Evolutionary conservation across 2,329 filamentous ascomycete species (phyloP), one percentile per base, ranked within the genome.

Genomic region (Talaromyces verruculosus): DNA sequence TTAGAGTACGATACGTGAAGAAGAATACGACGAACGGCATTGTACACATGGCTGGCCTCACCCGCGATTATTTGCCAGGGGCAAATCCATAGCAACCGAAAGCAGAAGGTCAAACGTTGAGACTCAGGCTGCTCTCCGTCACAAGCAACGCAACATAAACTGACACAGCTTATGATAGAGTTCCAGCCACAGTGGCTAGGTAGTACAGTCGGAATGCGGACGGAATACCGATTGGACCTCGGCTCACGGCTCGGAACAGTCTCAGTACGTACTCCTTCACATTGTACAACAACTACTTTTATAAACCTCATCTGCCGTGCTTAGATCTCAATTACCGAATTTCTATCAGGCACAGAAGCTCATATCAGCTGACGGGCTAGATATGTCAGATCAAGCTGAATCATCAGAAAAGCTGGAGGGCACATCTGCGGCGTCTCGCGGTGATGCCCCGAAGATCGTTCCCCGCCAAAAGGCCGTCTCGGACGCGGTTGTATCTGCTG

Each of bases 391-490:
- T 49, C 60, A 53, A 39, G 5, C 60, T 28, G n/a, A 49, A 17
- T 28, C 60, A n/a, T 41, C 30, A 28, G 60, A 62, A 25, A 39
- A 51, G 30, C 13, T 43, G 47, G 49, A 60, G 10, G 39, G 22
- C 37, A 60, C 25, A 35, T 35, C 30, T 55, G 10, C 49, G 49
- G 28, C 49, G 30, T 35, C 33, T 37, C 30, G 17, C 10, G 28
- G 39, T 8, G 17, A 60, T 28, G 37, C 22, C 11, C 57, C 49
- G 68, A 67, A 63, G 69, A 65, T 68, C 63, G 65, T 61, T n/a
- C 33, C 30, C 28, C 33, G 37, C 37, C 37, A 37, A 66, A 28
- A 66, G 66, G 57, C 66, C 53, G 22, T 67, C 39, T 57, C 49
- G 45, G 25, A 64, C 28, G 37, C 30, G 33, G 43, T 55, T 25